Base-by-base conservation (phyloP, 495 filamentous ascomycete genomes). In the Beverwykella pulmonaria region DNA sequence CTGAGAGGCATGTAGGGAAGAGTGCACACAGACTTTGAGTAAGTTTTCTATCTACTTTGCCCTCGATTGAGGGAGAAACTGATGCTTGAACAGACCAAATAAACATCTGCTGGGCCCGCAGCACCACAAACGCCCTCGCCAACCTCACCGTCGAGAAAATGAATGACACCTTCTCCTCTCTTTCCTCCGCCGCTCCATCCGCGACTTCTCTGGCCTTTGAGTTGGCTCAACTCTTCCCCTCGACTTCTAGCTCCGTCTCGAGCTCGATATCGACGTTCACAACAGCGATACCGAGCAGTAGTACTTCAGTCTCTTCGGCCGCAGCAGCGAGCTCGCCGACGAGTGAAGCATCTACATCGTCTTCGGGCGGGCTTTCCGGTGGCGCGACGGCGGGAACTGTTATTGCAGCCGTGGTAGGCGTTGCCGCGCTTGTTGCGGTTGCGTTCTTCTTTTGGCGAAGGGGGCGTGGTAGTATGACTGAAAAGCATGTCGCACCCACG, bases 71-170 rank as follows among this genome's bases (percentile, higher is more conserved):
- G 32, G 12, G 5, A 34, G 12, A 6, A 34, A 34, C 32, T 34
- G 12, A 34, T 12, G 12, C 32, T 6, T 34, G 6, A 34, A 34
- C 1, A 50, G 58, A 44, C 34, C 48, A 63, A 30, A 63, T 63
- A 48, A 63, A 63, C 49, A 54, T 63, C 10, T 63, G 60, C 60
- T 63, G 60, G 60, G 60, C 39, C 5, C 39, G 39, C 39, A n/a
- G 39, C 3, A 12, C 39, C 32, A 34, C 32, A 34, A 57, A 57
- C 53, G 22, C 22, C 7, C 12, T 57, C 8, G 53, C 53, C 29
- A 39, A 57, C 32, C 1, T 20, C 29, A 39, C 26, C 4, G 19
- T 6, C 19, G 53, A 9, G 10, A 57, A 57, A 22, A 30, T 57
- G 30, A 39, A 57, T 39, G 53, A 30, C 1, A 25, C 53, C 19